Conservation (phyloP, 108 stramenopile species). For the Cyclotella choctawhatcheeana region DNA sequence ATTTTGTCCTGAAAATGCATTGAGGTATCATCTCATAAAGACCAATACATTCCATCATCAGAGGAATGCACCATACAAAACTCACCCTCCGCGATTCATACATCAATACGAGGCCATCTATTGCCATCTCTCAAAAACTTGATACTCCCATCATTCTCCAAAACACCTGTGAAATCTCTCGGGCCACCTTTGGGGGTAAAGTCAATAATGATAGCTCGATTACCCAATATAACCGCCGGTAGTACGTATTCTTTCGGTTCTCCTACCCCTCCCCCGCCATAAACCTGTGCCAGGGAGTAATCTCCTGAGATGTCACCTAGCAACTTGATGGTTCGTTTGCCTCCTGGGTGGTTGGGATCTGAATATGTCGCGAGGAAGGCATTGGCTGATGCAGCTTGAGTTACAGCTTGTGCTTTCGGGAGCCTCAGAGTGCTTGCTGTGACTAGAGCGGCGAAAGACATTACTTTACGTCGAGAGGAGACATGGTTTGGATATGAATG, state of each 20-base stretch:
- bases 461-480: slow-evolving; percentile 2
- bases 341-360: slow-evolving; percentile 71
- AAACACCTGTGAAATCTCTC: slow-evolving; percentile 57
- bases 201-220: slow-evolving; percentile 60
- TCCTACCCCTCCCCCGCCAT: slow-evolving; percentile 59
- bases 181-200: slow-evolving; percentile 64
- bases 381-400: slow-evolving; percentile 2
- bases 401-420: not conserved
- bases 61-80: too few relatives aligned
- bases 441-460: not conserved
- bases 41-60: too few relatives aligned
- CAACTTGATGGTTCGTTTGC: slow-evolving; percentile 54
- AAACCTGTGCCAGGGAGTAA: slow-evolving; percentile 55
- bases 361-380: slow-evolving; percentile 54
- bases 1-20: too few relatives aligned
- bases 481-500: not conserved
- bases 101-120: slow-evolving; percentile 51
- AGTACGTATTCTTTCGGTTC: slow-evolving; percentile 58
- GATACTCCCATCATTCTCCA: slow-evolving; percentile 57
- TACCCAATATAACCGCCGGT: slow-evolving; percentile 59
- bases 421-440: not conserved
- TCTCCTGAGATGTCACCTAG: slow-evolving; percentile 40
- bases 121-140: slow-evolving; percentile 60
- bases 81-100: not conserved
- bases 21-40: too few relatives aligned